Evolutionary conservation across 805 yeast species (phyloP), one percentile per base, ranked within the genome.

Genomic region (Candida railenensis): DNA sequence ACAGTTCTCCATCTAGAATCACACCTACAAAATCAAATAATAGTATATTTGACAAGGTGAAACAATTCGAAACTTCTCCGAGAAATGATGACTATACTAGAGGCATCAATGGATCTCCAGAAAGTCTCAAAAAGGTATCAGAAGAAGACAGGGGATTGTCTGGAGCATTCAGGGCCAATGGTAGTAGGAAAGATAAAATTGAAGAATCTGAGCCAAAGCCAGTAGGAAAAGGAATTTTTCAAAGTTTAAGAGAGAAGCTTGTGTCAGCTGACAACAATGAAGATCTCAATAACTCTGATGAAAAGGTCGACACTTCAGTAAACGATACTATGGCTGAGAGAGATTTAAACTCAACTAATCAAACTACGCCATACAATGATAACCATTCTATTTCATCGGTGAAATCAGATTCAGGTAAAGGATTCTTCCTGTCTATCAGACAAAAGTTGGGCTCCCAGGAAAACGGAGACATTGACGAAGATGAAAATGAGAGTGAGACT

Each of bases 41-140:
- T 15, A 57, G 54, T 44, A 66, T 70, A 14, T 54, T 67, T 45
- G 73, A 69, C 46, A 65, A 62, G 51, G 68, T 70, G 18, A 66
- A 59, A 49, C 67, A 67, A 43, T 70, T 68, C 48, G 74, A 69
- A 49, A 58, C 54, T 34, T 60, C 68, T 9, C 54, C 57, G 11
- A 45, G 11, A 7, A 15, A 15, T 34, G 16, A 8, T 5, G 42
- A 15, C 16, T 25, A 20, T 8, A 18, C 16, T 15, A 39, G 19
- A 22, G 28, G 38, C 15, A 22, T 19, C 14, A 32, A 41, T n/a
- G 28, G 28, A 16, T 14, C 28, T 15, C 30, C 30, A 9, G 33
- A 40, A 25, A 40, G 42, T 40, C n/a, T 40, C 34, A 40, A 30
- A 18, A 30, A 25, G 3, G n/a, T 21, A 16, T 16, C 38, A 37